Base-by-base conservation (phyloP, 768 basidiomycete species). In the Termitomyces sp. region DNA sequence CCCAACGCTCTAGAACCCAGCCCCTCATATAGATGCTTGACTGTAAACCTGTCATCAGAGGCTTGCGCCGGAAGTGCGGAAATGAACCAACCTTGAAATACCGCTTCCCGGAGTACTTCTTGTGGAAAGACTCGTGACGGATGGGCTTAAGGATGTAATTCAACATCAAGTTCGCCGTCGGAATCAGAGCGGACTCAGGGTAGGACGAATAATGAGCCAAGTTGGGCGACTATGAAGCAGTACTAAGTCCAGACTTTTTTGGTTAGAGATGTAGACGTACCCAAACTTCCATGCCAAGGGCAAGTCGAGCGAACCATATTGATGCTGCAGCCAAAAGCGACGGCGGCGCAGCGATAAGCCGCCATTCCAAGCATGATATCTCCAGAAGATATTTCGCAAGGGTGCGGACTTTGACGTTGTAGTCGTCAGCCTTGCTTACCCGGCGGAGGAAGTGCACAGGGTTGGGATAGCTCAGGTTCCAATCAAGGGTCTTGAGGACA, bases 191-290 rank as follows among this genome's bases (percentile, higher is more conserved):
- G 45, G 83, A 86, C 70, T 97, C 92, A 14, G 86, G 76, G 71
- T 96, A 98, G n/a, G 88, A 85, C 0, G 96, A 93, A 69, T 94
- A 98, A 69, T 98, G 95, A 3, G 90, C 88, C 52, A 98, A 69
- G 67, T 94, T 98, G 7, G 92, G 82, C 25, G 88, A 86, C 95
- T 72, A 58, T 25, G 27, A 39, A 40, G 37, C 30, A 55, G 21
- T 3, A 27, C 3, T 55, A 10, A 55, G 44, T 35, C 45, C 21
- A 27, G 54, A 19, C 9, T 17, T n/a, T 10, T 21, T 12, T 39
- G 2, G 8, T n/a, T 12, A 21, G 30, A 28, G 8, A 5, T 9
- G n/a, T 40, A 30, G 30, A 75, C 89, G 57, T 70, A 95, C 96
- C 96, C 97, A 99, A 69, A 86, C 84, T 59, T 90, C 86, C 59